phyloP scores from a whole-genome alignment of 1,284 basidiomycete genomes.

The Meripilus lineatus region DNA sequence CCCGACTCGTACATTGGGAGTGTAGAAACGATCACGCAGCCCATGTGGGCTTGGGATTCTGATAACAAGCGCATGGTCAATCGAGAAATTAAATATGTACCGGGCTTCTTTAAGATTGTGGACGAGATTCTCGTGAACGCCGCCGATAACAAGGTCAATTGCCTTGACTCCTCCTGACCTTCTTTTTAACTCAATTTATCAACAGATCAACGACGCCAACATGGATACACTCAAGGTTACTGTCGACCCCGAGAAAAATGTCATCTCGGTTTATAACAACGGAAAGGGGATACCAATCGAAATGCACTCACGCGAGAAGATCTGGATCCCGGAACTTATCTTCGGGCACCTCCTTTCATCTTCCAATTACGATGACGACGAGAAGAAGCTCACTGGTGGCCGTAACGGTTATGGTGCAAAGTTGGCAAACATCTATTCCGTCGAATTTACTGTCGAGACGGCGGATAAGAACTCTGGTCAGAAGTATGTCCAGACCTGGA shows the following conservation, averaged over 20 bases:
- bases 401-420: slow-evolving; percentile 99
- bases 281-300: slow-evolving; percentile 97
- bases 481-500: slow-evolving; percentile 97
- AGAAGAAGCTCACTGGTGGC: slow-evolving; percentile 98
- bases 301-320: slow-evolving; percentile 89
- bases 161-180: not conserved
- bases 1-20: slow-evolving; percentile 99
- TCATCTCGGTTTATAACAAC: slow-evolving; percentile 95
- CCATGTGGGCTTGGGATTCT: slow-evolving; percentile 89
- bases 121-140: slow-evolving; percentile 99
- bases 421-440: slow-evolving; percentile 97
- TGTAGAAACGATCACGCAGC: slow-evolving; percentile 78
- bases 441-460: slow-evolving; percentile 96
- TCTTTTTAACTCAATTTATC: not conserved
- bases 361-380: slow-evolving; percentile 98
- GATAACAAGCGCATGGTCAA: slow-evolving; percentile 77
- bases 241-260: slow-evolving; percentile 81
- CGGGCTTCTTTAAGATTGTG: slow-evolving; percentile 99
- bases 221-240: slow-evolving; percentile 90
- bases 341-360: slow-evolving; percentile 96
- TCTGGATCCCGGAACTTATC: slow-evolving; percentile 97
- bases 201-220: slow-evolving; percentile 79
- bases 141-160: slow-evolving; percentile 92
- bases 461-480: slow-evolving; percentile 84
- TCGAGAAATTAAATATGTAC: slow-evolving; percentile 87